phyloP scores from a whole-genome alignment of 176 grass and related monocot genomes.

The Eleusine indica region DNA sequence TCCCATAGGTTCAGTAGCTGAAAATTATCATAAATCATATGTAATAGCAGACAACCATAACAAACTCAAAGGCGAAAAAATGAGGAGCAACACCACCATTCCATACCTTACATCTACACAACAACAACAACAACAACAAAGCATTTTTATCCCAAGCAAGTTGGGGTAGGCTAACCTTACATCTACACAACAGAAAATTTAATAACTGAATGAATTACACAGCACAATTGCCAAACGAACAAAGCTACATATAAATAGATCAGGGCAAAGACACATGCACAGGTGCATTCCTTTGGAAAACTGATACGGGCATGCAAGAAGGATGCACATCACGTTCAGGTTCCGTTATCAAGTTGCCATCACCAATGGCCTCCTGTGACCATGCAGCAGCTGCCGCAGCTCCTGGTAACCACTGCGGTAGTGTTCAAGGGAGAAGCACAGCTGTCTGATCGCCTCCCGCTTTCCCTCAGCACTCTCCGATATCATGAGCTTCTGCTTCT shows the following conservation, averaged over 20 bases:
- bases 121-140: too few relatives aligned
- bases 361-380: conserved; percentile 61
- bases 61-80: neutral
- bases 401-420: conserved; percentile 74
- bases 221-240: conserved; percentile 16
- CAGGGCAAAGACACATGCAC: neutral
- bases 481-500: conserved; percentile 64
- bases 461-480: conserved; percentile 79
- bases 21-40: conserved; percentile 2
- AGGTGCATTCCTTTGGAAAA: neutral
- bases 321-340: conserved; percentile 9
- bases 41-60: conserved; percentile 21
- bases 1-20: neutral
- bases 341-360: conserved; percentile 53
- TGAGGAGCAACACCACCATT: neutral
- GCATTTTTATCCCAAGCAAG: too few relatives aligned
- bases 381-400: conserved; percentile 68
- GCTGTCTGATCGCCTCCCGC: conserved; percentile 89
- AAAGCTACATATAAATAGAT: conserved; percentile 17
- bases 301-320: conserved; percentile 24
- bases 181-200: conserved; percentile 3
- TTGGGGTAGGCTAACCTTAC: too few relatives aligned
- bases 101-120: conserved; percentile 15
- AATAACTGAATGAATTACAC: conserved; percentile 1
- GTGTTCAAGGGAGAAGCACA: conserved; percentile 92